Conservation (phyloP, 1,139 yeast species). For the Nematodospora anomalae region DNA sequence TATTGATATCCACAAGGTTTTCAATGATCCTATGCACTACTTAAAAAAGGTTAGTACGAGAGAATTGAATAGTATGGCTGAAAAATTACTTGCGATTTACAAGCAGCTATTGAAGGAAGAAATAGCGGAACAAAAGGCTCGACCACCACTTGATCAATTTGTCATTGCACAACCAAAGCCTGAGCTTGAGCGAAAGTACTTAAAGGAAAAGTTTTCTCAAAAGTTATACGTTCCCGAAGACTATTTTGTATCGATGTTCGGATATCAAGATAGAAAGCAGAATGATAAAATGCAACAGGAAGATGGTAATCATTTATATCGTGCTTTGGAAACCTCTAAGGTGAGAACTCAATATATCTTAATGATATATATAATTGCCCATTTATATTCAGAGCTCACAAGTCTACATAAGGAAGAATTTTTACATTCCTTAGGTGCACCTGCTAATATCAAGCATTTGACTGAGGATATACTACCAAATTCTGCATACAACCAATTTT, state of each 20-base stretch:
- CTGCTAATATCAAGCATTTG: conserved; percentile 35
- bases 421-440: conserved; percentile 26
- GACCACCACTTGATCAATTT: conserved; percentile 20
- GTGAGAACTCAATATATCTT: conserved; percentile 31
- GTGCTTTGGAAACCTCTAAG: conserved; percentile 28
- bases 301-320: conserved; percentile 29
- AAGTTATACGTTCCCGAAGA: conserved; percentile 37
- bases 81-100: conserved; percentile 27
- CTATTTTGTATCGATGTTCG: conserved; percentile 36
- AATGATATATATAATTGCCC: conserved; percentile 33
- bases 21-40: conserved; percentile 39
- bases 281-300: conserved; percentile 16
- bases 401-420: conserved; percentile 25
- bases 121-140: conserved; percentile 16
- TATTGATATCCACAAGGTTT: conserved; percentile 29
- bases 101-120: conserved; percentile 35
- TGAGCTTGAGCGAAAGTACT: conserved; percentile 19
- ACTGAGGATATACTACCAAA: conserved; percentile 37
- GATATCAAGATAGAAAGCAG: conserved; percentile 20
- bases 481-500: conserved; percentile 21
- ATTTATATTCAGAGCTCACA: conserved; percentile 32
- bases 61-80: conserved; percentile 24
- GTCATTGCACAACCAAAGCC: conserved; percentile 18
- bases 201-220: conserved; percentile 23
- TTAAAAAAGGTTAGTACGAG: conserved; percentile 25